These are phyloP conservation scores for Centaurea solstitialis DNA, from an alignment of 129 eudicot genomes.

Conservation along the genomic window DNA sequence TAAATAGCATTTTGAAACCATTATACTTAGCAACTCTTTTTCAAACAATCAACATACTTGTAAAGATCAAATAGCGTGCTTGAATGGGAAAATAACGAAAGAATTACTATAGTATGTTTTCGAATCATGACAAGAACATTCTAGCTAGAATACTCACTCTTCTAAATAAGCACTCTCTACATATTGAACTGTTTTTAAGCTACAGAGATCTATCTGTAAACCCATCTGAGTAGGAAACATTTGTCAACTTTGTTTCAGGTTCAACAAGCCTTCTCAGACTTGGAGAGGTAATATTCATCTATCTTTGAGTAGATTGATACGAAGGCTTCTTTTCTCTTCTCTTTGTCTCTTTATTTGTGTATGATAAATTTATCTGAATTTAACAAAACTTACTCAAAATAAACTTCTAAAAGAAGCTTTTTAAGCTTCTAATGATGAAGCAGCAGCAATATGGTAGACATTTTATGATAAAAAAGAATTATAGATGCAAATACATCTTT, in stretches of 20 bases:
- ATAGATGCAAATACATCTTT: too few species aligned
- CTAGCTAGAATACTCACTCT: background rate
- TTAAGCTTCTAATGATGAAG: background rate
- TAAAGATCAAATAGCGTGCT: background rate
- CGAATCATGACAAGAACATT: background rate
- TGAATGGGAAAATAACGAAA: background rate
- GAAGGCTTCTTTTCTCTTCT: background rate
- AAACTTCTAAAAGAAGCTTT: background rate
- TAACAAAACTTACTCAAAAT: background rate
- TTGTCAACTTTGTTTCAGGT: conserved; percentile 48
- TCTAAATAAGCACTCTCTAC: background rate
- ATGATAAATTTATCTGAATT: background rate
- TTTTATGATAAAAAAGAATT: background rate
- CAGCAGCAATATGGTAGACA: background rate
- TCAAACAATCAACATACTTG: background rate
- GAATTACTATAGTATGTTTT: background rate
- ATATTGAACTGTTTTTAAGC: background rate
- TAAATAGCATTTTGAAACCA: conserved; percentile 7
- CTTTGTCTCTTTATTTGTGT: background rate
- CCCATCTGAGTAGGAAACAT: background rate
- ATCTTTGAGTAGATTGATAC: background rate
- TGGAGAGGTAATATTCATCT: conserved; percentile 65
- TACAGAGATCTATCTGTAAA: background rate
- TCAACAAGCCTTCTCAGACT: conserved; percentile 80
- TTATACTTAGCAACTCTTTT: background rate